Conservation (phyloP, 768 basidiomycete genomes). For the Suillus alpinus region DNA sequence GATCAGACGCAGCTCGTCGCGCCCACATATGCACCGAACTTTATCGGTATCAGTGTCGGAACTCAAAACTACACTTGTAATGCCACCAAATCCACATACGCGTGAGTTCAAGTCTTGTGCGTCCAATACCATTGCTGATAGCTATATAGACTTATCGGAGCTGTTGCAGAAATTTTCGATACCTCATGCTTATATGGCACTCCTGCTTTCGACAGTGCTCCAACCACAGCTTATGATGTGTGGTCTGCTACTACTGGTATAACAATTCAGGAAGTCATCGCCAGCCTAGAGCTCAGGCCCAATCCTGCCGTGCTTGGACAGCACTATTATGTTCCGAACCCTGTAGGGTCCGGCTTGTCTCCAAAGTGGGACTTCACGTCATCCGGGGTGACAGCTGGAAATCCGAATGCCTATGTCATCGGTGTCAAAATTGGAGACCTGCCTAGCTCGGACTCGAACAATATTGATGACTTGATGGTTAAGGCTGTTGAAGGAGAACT, state of each 20-base stretch:
- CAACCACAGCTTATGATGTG: slow-evolving; percentile 29
- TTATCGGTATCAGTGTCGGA: slow-evolving; percentile 46
- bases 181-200: slow-evolving; percentile 44
- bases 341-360: slow-evolving; percentile 37
- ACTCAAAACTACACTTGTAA: slow-evolving; percentile 57
- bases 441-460: slow-evolving; percentile 39
- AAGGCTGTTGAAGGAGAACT: slow-evolving; percentile 44
- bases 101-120: slow-evolving; percentile 32
- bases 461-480: slow-evolving; percentile 59
- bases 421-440: slow-evolving; percentile 42
- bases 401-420: slow-evolving; percentile 45
- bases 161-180: slow-evolving; percentile 54
- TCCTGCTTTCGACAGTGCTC: slow-evolving; percentile 25
- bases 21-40: slow-evolving; percentile 35
- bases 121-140: background rate
- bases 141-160: slow-evolving; percentile 41
- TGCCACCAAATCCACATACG: slow-evolving; percentile 39
- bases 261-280: slow-evolving; percentile 17
- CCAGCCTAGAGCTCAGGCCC: slow-evolving; percentile 8
- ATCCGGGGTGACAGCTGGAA: slow-evolving; percentile 35
- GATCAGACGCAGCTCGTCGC: slow-evolving; percentile 32
- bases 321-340: slow-evolving; percentile 57
- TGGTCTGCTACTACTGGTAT: slow-evolving; percentile 27
- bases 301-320: slow-evolving; percentile 37
- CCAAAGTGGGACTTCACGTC: slow-evolving; percentile 61